Evolutionary conservation across 192 early-diverging fungal genomes (phyloP), one percentile per base, ranked within the genome.

Genomic region (Linnemannia exigua): DNA sequence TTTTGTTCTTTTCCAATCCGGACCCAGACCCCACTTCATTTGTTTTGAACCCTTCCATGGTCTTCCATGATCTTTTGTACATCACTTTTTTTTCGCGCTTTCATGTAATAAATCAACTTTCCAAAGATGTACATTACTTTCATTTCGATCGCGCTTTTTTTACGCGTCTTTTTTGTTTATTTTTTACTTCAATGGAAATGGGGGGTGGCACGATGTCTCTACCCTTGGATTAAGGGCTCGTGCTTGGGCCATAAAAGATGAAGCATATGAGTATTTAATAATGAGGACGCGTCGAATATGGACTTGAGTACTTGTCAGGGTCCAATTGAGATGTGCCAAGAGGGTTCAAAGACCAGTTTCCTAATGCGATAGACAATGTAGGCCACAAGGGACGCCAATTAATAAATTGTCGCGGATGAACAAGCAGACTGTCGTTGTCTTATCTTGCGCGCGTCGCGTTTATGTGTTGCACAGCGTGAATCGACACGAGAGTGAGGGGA

Each of bases 51-150:
- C 41, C 67, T 70, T 77, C 76, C 76, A 70, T 77, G 76, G 52
- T 20, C 38, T 79, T 71, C 71, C 78, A 73, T 73, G 54, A 63
- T 63, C 25, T 25, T 63, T 80, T 80, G 79, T 80, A 80, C 79
- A 80, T 80, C 79, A 80, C 51, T 72, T 66, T 72, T 70, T 46
- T 22, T n/a, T 41, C 77, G 31, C 37, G 36, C 36, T 54, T 36
- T 38, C 50, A 51, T 79, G 78, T 79, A 79, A 79, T 79, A 79
- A 79, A 79, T 50, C 71, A 41, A 14, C 68, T 41, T 11, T 36
- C 9, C 22, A 70, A 41, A 38, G 36, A 70, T 19, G 35, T 41
- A 70, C 38, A 16, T 20, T 5, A 41, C 14, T 20, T 22, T 14
- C 20, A 67, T 31, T 36, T 41, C 7, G 67, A 41, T 69, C 35